Percentiles rank a stretch among this genome's conserved stretches.
These are phyloP conservation scores for Marasmius oreades DNA, from an alignment of 1,284 basidiomycete species.

Conservation along the genomic window DNA sequence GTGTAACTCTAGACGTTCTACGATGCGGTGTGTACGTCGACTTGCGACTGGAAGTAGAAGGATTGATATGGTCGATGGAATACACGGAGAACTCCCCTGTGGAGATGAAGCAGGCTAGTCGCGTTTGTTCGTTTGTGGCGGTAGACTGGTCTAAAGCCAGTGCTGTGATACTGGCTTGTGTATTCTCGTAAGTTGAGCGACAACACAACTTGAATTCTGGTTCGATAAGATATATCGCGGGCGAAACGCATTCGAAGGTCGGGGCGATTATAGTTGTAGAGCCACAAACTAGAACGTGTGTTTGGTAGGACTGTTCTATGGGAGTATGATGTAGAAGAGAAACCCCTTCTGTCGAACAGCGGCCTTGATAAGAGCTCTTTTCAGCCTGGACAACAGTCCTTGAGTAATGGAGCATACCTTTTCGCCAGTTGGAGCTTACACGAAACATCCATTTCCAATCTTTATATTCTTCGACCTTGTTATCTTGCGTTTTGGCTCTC, in stretches of 20 bases:
- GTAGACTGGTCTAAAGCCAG: slow-evolving; percentile 70
- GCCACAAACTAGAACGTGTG: slow-evolving; percentile 31
- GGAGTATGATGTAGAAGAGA: slow-evolving; percentile 7
- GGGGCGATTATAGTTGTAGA: slow-evolving; percentile 12
- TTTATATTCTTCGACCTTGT: slow-evolving; percentile 28
- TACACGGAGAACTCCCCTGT: slow-evolving; percentile 65
- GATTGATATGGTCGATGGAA: slow-evolving; percentile 43
- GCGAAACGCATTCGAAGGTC: slow-evolving; percentile 19
- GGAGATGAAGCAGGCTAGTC: slow-evolving; percentile 60
- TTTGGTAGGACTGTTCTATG: slow-evolving; percentile 10
- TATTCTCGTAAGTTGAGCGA: slow-evolving; percentile 22
- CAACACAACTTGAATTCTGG: slow-evolving; percentile 27
- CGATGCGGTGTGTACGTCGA: slow-evolving; percentile 47
- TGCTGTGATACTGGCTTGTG: slow-evolving; percentile 45
- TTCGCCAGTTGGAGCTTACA: slow-evolving; percentile 76
- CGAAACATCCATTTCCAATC: slow-evolving; percentile 86
- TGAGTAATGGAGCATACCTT: slow-evolving; percentile 40
- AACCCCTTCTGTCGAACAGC: slow-evolving; percentile 46
- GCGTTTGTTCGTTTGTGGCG: slow-evolving; percentile 39
- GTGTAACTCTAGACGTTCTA: slow-evolving; percentile 34
- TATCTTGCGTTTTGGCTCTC: slow-evolving; percentile 35
- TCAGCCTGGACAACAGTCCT: slow-evolving; percentile 1
- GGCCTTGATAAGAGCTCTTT: slow-evolving; percentile 36
- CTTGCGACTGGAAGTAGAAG: slow-evolving; percentile 37
- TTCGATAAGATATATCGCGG: slow-evolving; percentile 12